These are phyloP conservation scores for Eucommia ulmoides DNA, from an alignment of 257 asterid genomes.

Conservation along the genomic window DNA sequence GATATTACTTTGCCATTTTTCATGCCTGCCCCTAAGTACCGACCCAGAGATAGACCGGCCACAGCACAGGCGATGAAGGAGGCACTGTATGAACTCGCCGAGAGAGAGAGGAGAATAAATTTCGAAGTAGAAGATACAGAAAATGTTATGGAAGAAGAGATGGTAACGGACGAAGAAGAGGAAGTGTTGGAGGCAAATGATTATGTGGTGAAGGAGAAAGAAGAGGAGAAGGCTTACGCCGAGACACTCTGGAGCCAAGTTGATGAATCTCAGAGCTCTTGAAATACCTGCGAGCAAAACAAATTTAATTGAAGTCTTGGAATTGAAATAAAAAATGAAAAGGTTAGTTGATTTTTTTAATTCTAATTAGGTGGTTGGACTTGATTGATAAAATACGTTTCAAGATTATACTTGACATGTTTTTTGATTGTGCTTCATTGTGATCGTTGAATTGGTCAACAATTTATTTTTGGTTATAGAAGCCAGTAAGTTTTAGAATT, in stretches of 20 bases:
- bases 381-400: no score
- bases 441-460: no score
- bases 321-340: no score
- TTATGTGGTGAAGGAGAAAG: slow-evolving; percentile 36
- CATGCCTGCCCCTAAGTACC: slow-evolving; percentile 70
- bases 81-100: slow-evolving; percentile 41
- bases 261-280: no score
- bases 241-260: slow-evolving; percentile 65
- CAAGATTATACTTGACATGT: no score
- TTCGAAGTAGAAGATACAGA: slow-evolving; percentile 22
- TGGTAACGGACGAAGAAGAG: slow-evolving; percentile 44
- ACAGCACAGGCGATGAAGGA: slow-evolving; percentile 69
- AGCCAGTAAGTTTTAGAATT: no score
- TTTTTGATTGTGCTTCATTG: no score
- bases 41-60: slow-evolving; percentile 52
- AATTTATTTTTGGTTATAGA: no score
- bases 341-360: no score
- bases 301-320: no score
- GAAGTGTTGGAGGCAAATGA: slow-evolving; percentile 27
- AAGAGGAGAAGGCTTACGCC: slow-evolving; percentile 74
- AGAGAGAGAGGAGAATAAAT: slow-evolving; percentile 15
- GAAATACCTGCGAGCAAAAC: no score
- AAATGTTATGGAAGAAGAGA: neutral
- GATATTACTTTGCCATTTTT: slow-evolving; percentile 64
- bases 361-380: no score